Evolutionary conservation across 208 protist genomes (phyloP), one percentile per base, ranked within the genome.

Genomic region (Angomonas deanei): DNA sequence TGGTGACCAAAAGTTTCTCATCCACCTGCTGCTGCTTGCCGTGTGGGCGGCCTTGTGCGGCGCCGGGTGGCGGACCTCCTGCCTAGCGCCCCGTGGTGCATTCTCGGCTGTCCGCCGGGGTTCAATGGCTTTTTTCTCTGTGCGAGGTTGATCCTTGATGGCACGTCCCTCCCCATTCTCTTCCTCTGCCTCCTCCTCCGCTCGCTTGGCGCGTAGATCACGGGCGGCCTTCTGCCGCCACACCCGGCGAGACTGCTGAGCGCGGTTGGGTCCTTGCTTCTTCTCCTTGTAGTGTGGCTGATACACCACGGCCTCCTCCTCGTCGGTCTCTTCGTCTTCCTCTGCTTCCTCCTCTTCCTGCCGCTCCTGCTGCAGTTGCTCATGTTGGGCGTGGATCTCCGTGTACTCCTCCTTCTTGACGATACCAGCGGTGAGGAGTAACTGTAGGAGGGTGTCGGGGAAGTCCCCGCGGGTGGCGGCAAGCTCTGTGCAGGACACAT

Each of bases 301-400:
- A n/a, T 24, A n/a, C n/a, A n/a, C 24, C 3, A 42, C 28, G 30
- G 32, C 21, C 28, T n/a, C 30, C 4, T 59, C 53, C 17, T 33
- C 53, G 5, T 59, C 53, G 15, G 2, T 5, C 3, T 39, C 30
- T 30, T 39, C 30, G 6, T 39, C 30, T 8, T 56, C 24, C 34
- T 62, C 49, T 1, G 24, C 50, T 15, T 62, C 27, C 11, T 39
- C 28, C 53, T 59, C 28, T 23, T 59, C 27, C 13, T 49, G 42
- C 31, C 32, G 19, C 28, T 59, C 27, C 30, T 59, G 28, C 30
- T 32, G 53, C 21, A 59, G 23, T 30, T 36, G 23, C 6, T 33
- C 28, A 24, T 42, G 53, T 11, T 59, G n/a, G 17, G 19, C n/a
- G 28, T 42, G 28, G 28, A 59, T 24, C 53, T 59, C 53, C 53